These are phyloP conservation scores for Leptoxyphium fumago DNA, from an alignment of 2,329 filamentous ascomycete genomes.

Conservation along the genomic window DNA sequence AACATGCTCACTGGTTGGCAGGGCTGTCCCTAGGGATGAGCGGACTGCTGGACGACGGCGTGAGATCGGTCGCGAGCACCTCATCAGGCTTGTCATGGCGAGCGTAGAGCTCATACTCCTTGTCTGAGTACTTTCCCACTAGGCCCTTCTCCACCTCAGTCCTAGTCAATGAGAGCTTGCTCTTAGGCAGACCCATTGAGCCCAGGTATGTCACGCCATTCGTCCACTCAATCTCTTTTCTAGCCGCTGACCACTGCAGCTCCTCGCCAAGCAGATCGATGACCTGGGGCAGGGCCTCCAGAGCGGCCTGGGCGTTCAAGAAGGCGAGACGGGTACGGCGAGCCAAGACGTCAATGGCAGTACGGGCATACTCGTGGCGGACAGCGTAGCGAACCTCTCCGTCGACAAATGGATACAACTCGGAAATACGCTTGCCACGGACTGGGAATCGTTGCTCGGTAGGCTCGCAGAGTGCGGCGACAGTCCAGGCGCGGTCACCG, in stretches of 20 bases:
- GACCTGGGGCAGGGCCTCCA: constrained; percentile 69
- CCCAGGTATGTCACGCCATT: constrained; percentile 46
- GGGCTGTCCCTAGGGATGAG: background rate
- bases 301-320: constrained; percentile 77
- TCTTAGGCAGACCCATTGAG: constrained; percentile 47
- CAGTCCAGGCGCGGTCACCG: constrained; percentile 83
- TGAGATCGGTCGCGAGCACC: background rate
- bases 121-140: constrained; percentile 33
- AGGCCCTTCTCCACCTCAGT: constrained; percentile 44
- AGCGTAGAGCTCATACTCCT: constrained; percentile 35
- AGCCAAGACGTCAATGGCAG: constrained; percentile 75
- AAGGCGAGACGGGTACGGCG: constrained; percentile 76
- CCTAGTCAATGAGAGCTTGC: constrained; percentile 39
- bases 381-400: constrained; percentile 83
- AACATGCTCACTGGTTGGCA: background rate
- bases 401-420: constrained; percentile 79
- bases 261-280: constrained; percentile 85
- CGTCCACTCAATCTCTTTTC: constrained; percentile 70
- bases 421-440: constrained; percentile 62
- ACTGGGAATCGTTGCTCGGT: constrained; percentile 72
- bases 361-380: constrained; percentile 80
- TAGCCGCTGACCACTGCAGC: constrained; percentile 57
- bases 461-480: constrained; percentile 63
- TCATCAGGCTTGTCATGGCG: constrained; percentile 28
- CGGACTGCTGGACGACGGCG: background rate